Evolutionary conservation across 2,329 filamentous ascomycete species (phyloP).

Genomic region (Diaporthe batatas): DNA sequence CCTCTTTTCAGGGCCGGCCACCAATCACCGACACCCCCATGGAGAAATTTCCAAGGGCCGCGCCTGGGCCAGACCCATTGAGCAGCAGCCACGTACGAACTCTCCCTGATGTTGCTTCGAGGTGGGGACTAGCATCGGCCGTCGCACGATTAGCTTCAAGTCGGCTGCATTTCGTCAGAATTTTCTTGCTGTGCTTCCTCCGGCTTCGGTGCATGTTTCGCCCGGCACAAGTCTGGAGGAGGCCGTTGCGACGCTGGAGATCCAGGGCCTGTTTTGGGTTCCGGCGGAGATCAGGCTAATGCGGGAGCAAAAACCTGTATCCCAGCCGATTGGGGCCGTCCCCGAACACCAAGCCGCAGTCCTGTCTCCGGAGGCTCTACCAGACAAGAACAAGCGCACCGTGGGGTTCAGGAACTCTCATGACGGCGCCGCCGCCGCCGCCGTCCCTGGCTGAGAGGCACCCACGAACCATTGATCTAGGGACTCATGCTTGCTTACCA

Average conservation of each 20-base stretch:
- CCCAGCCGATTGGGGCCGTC: slow-evolving; percentile 18
- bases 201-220: slow-evolving; percentile 41
- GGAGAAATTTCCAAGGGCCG: slow-evolving; percentile 34
- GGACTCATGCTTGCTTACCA: neutral
- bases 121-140: slow-evolving; percentile 48
- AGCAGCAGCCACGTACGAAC: slow-evolving; percentile 51
- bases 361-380: slow-evolving; percentile 22
- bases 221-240: slow-evolving; percentile 27
- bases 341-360: neutral
- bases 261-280: slow-evolving; percentile 30
- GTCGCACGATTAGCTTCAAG: slow-evolving; percentile 45
- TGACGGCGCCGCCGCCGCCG: neutral
- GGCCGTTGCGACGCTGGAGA: slow-evolving; percentile 26
- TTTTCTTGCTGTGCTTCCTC: slow-evolving; percentile 39
- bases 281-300: slow-evolving; percentile 35
- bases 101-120: slow-evolving; percentile 46
- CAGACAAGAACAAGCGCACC: slow-evolving; percentile 13
- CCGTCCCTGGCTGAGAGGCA: neutral
- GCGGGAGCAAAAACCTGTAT: slow-evolving; percentile 26
- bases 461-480: slow-evolving; percentile 15
- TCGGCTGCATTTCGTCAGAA: slow-evolving; percentile 42
- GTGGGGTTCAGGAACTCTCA: slow-evolving; percentile 19
- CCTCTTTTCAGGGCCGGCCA: slow-evolving; percentile 34
- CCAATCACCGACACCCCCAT: slow-evolving; percentile 37
- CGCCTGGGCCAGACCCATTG: slow-evolving; percentile 47